phyloP scores from a whole-genome alignment of 2,329 filamentous ascomycete genomes.

The Fusarium protoensiforme region DNA sequence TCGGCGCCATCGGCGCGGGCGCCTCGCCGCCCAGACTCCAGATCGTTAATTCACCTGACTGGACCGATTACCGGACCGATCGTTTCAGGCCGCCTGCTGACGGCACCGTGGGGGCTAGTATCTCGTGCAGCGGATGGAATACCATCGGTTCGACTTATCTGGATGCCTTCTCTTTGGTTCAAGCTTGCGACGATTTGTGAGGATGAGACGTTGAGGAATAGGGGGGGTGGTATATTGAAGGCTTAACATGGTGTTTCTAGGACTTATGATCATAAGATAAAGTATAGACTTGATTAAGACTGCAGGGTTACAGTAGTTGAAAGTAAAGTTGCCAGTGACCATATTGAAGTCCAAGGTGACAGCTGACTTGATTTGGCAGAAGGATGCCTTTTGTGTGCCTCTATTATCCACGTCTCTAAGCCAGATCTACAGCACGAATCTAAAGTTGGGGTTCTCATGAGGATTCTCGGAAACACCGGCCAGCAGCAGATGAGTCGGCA shows the following conservation, averaged over 20 bases:
- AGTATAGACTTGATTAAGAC: background rate
- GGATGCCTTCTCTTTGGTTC: background rate
- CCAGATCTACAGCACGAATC: background rate
- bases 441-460: background rate
- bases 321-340: background rate
- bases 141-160: background rate
- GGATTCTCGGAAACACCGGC: background rate
- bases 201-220: background rate
- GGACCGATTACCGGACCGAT: too few species aligned
- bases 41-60: too few species aligned
- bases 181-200: background rate
- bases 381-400: background rate
- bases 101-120: too few species aligned
- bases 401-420: background rate
- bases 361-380: background rate
- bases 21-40: too few species aligned
- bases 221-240: background rate
- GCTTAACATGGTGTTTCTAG: background rate
- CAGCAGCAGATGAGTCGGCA: background rate
- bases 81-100: too few species aligned
- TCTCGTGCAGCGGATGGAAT: too few species aligned
- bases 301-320: background rate
- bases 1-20: too few species aligned
- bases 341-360: background rate
- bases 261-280: background rate